A percentile compares a stretch with the other conserved stretches of the same genome.
Evolutionary conservation across 2,329 filamentous ascomycete species (phyloP).

Genomic region (Aschersonia sp.): DNA sequence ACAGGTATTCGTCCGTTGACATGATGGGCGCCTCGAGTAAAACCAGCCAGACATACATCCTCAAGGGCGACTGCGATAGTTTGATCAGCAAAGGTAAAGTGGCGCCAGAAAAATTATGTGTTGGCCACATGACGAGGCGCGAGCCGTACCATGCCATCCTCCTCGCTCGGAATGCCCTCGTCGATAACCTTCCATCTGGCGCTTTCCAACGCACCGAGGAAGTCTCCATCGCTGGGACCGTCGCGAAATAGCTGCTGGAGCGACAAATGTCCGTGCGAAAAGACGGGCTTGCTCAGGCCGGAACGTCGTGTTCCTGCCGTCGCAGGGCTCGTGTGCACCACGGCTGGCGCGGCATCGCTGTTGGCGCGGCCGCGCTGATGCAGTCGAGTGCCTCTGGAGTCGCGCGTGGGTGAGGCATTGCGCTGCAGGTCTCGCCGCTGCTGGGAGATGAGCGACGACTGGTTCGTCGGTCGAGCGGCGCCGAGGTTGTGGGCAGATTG

Average conservation of each 20-base stretch:
- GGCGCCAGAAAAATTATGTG: not conserved
- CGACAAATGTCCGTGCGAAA: conserved; percentile 40
- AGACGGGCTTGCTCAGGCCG: conserved; percentile 27
- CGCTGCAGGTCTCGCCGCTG: conserved; percentile 36
- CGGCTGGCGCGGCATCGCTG: conserved; percentile 46
- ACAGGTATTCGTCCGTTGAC: conserved; percentile 75
- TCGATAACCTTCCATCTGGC: conserved; percentile 59
- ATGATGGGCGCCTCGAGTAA: conserved; percentile 78
- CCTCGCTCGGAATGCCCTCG: conserved; percentile 62
- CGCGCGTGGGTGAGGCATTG: conserved; percentile 18
- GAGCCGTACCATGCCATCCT: conserved; percentile 59
- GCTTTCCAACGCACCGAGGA: conserved; percentile 51
- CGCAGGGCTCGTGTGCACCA: conserved; percentile 21
- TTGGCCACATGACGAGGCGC: not conserved
- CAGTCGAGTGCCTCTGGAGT: conserved; percentile 18
- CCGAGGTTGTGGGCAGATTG: conserved; percentile 62
- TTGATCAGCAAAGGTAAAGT: no score
- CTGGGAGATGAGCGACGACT: conserved; percentile 46
- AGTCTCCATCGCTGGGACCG: conserved; percentile 60
- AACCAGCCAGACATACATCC: conserved; percentile 94
- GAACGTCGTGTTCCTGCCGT: conserved; percentile 17
- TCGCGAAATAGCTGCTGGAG: conserved; percentile 68
- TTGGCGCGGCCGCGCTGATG: conserved; percentile 52
- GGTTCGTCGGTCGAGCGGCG: conserved; percentile 29
- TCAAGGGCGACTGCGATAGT: conserved; percentile 57